Conservation (phyloP, 2,329 filamentous ascomycete genomes). For the Apiospora malaysiana region DNA sequence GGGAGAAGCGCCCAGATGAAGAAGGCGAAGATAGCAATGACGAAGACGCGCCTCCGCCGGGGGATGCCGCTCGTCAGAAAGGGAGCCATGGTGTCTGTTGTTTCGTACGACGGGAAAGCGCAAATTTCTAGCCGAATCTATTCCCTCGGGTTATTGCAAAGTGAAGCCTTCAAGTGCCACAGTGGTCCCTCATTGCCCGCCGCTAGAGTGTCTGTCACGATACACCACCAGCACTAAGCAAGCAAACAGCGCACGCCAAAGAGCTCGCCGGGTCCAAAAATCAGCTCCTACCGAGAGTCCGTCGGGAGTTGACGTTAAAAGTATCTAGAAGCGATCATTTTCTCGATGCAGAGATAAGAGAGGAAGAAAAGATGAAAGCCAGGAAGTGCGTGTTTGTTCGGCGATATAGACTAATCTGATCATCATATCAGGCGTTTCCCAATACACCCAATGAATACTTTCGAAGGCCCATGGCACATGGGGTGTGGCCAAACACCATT, state of each 20-base stretch:
- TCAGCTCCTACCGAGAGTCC: not conserved
- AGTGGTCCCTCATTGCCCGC: not conserved
- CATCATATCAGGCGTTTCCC: not conserved
- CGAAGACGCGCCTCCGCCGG: constrained; percentile 19
- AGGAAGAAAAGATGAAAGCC: not conserved
- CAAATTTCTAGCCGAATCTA: not conserved
- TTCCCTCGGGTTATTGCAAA: not conserved
- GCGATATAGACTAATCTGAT: not conserved
- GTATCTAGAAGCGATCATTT: not conserved
- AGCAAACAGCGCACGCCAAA: not conserved
- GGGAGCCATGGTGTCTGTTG: not conserved
- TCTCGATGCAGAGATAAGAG: not conserved
- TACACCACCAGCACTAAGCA: not conserved
- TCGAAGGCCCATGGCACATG: not conserved
- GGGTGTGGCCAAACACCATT: not conserved
- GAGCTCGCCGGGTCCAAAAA: not conserved
- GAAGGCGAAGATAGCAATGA: not conserved
- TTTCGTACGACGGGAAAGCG: not conserved
- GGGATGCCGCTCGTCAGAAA: constrained; percentile 2
- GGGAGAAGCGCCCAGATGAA: constrained; percentile 19
- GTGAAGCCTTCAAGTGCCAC: not conserved
- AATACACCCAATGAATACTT: not conserved
- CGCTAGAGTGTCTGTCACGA: not conserved
- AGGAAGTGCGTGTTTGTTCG: too few species aligned
- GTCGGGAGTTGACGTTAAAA: not conserved